A percentile compares a stretch with the other conserved stretches of the same genome.
These are phyloP conservation scores for Lagerstroemia speciosa DNA, from an alignment of 345 rosid species.

Conservation along the genomic window DNA sequence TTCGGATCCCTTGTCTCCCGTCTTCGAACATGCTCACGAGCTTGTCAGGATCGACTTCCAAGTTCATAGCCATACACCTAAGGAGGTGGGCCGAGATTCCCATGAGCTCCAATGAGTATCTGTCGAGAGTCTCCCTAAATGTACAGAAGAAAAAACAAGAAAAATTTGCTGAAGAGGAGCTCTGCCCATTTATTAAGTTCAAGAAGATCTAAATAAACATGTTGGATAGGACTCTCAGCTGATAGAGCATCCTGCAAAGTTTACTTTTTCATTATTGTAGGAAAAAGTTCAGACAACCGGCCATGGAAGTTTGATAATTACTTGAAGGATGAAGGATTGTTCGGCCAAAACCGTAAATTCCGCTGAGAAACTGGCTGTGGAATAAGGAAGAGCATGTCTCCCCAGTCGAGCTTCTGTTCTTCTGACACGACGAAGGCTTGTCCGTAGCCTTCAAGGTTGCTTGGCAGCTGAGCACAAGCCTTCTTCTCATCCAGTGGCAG, in stretches of 20 bases:
- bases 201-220: too few species aligned
- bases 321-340: constrained; percentile 29
- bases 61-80: constrained; percentile 22
- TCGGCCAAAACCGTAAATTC: constrained; percentile 30
- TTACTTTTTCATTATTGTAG: too few species aligned
- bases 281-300: too few species aligned
- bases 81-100: constrained; percentile 12
- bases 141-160: not conserved
- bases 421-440: constrained; percentile 43
- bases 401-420: constrained; percentile 50
- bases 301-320: not conserved
- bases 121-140: constrained; percentile 20
- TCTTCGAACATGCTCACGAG: constrained; percentile 18
- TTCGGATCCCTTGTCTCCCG: constrained; percentile 30
- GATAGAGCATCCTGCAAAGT: not conserved
- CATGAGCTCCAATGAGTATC: constrained; percentile 21
- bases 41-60: constrained; percentile 20
- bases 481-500: constrained; percentile 32
- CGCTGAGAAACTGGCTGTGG: constrained; percentile 19
- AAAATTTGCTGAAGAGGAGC: not conserved
- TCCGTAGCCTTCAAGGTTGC: constrained; percentile 40
- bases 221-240: too few species aligned
- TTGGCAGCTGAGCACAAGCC: constrained; percentile 27
- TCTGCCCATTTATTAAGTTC: too few species aligned
- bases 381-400: constrained; percentile 36